Evolutionary conservation across 2,329 filamentous ascomycete species (phyloP).

Genomic region (Aspergillus sp.): DNA sequence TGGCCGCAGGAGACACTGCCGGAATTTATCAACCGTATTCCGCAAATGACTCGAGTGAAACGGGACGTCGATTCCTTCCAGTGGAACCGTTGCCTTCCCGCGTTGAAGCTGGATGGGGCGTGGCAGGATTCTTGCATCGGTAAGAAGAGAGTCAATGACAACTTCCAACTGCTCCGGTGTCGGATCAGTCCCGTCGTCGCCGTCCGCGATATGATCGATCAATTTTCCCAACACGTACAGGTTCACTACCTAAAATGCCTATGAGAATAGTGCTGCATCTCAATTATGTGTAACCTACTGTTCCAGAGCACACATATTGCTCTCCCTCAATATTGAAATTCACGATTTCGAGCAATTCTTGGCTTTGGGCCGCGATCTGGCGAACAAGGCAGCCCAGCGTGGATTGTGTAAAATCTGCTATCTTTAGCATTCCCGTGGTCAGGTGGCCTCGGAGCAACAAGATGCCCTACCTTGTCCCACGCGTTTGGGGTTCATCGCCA

Average conservation of each 20-base stretch:
- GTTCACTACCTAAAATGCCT: slow-evolving; percentile 11
- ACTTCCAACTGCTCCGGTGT: neutral
- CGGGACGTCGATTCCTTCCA: slow-evolving; percentile 82
- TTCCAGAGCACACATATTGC: slow-evolving; percentile 66
- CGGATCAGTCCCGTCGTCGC: neutral
- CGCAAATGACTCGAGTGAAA: slow-evolving; percentile 98
- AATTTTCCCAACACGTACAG: slow-evolving; percentile 18
- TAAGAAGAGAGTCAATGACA: slow-evolving; percentile 54
- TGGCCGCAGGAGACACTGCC: slow-evolving; percentile 67
- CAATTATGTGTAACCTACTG: slow-evolving; percentile 36
- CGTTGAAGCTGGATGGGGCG: slow-evolving; percentile 82
- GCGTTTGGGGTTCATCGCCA: slow-evolving; percentile 20
- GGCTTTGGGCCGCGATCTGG: slow-evolving; percentile 85
- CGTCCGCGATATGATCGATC: slow-evolving; percentile 14
- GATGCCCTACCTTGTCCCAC: slow-evolving; percentile 16
- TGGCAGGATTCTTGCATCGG: slow-evolving; percentile 68
- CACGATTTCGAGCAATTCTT: slow-evolving; percentile 95
- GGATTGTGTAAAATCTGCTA: slow-evolving; percentile 91
- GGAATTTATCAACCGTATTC: slow-evolving; percentile 95
- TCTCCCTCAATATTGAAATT: slow-evolving; percentile 75
- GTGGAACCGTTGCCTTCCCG: slow-evolving; percentile 92
- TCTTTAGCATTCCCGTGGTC: slow-evolving; percentile 60
- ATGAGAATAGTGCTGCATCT: neutral
- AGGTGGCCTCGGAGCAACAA: neutral
- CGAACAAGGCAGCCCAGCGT: slow-evolving; percentile 90